Base-by-base conservation (phyloP, 139 green algal genomes). In the Picochlorum sp. region DNA sequence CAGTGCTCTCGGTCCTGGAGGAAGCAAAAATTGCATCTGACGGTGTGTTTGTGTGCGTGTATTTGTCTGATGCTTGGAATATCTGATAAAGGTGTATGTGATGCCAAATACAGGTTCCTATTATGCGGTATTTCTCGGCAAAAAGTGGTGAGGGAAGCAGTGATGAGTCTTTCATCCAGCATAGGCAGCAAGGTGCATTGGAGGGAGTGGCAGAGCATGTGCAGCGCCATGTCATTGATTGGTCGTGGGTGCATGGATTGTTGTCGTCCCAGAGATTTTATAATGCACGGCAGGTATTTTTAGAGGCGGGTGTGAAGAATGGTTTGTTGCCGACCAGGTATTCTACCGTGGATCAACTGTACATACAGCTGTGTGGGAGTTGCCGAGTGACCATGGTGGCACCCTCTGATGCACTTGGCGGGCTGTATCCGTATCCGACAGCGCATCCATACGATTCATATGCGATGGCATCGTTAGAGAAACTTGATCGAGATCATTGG, bases 381-480 rank as follows among this genome's bases (percentile, higher is more conserved):
- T 66, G 77, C 44, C 72, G 80, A 4, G 58, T 91, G 61, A 69
- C 91, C 50, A 71, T 92, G 23, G 69, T 92, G 38, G 30, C 68
- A 0, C 81, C 86, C 4, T 38, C 63, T 5, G 45, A 79, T 47
- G 74, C 74, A 0, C 85, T 86, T 38, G 24, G 63, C 1, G 80
- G 80, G 24, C 58, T 89, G 63, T 89, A 87, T 64, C 85, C 86
- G 9, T 92, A 80, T 69, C 86, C 86, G n/a, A 45, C 80, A 13
- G 61, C 79, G 20, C 86, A 93, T 72, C 66, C 83, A 6, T 93
- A 92, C 64, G 86, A 93, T 64, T 16, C 66, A 18, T 87, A 87
- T 64, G 80, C 75, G 47, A 87, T 88, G 72, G 73, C 87, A 16
- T 75, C 89, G 52, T 66, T 86, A 15, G 84, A 89, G 52, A 45